Base-by-base conservation (phyloP, 805 yeast genomes). In the Starmera pachycereana region DNA sequence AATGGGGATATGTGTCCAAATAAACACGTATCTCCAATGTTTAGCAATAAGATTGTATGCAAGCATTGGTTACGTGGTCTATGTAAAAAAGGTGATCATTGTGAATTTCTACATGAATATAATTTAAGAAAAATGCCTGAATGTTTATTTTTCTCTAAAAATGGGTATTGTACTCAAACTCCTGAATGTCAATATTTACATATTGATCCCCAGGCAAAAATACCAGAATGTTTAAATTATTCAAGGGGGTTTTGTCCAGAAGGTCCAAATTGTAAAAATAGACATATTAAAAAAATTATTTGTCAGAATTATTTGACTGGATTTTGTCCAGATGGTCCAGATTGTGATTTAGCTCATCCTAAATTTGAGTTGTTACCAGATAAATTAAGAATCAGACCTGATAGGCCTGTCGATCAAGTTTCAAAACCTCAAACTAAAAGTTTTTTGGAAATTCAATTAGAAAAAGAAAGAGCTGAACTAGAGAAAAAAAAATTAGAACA, bases 21-120 rank as follows among this genome's bases (percentile, higher is more conserved):
- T 62, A 84, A 88, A 54, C 97, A 90, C 62, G 81, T 81, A 29
- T 73, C 76, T 38, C 78, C 74, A 39, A 72, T 71, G 36, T 77
- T 75, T 53, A 68, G 72, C 39, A 81, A 81, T 58, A 81, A 82
- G 58, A 86, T 92, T 40, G 98, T 92, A 5, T 92, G 98, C 60
- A 90, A 92, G 69, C 97, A 92, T 66, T 92, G 98, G 99, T 74
- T 92, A 30, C 74, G 97, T 48, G 99, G 99, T 0, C 72, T 92
- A 30, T 92, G 99, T 63, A 92, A 92, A 63, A 90, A 90, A 67
- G 95, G 94, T 38, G 95, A 88, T 50, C 86, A 85, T 49, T 92
- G 99, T 61, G 99, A 92, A 65, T 92, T 86, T 53, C 63, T 92
- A 35, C 99, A 92, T 61, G 99, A 92, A 57, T 89, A 89, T 56